Conservation (phyloP, 192 early-diverging fungal genomes). For the Jimgerdemannia lactiflua region DNA sequence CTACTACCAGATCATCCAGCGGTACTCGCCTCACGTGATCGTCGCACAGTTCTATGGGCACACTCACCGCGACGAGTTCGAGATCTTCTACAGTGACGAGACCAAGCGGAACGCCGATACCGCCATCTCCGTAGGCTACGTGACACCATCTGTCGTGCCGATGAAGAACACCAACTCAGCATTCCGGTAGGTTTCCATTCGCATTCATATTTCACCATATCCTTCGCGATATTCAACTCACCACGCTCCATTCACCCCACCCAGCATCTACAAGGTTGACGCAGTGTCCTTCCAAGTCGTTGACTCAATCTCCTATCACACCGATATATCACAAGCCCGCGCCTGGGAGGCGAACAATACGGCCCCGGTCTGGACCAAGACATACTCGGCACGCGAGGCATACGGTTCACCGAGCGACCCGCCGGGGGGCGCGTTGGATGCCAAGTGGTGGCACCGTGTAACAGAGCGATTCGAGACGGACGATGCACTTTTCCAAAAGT, state of each 20-base stretch:
- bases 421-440: slow-evolving; percentile 22
- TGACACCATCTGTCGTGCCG: slow-evolving; percentile 52
- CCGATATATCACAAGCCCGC: slow-evolving; percentile 36
- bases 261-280: slow-evolving; percentile 51
- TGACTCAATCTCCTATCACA: slow-evolving; percentile 48
- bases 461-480: slow-evolving; percentile 37
- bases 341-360: slow-evolving; percentile 27
- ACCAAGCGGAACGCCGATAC: slow-evolving; percentile 22
- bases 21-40: slow-evolving; percentile 54
- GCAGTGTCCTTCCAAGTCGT: slow-evolving; percentile 48
- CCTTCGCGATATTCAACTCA: neutral
- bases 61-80: slow-evolving; percentile 50
- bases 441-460: slow-evolving; percentile 53
- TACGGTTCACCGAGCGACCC: slow-evolving; percentile 29
- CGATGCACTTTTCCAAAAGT: slow-evolving; percentile 37
- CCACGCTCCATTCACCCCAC: neutral
- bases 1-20: slow-evolving; percentile 55
- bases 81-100: slow-evolving; percentile 42
- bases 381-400: slow-evolving; percentile 47
- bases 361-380: slow-evolving; percentile 45
- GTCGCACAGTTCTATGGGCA: slow-evolving; percentile 57
- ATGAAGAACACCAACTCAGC: slow-evolving; percentile 49
- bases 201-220: no score
- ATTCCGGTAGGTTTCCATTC: slow-evolving; percentile 32
- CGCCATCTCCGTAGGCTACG: slow-evolving; percentile 46